phyloP scores from a whole-genome alignment of 2,329 filamentous ascomycete genomes.

The Clarireedia monteithiana region DNA sequence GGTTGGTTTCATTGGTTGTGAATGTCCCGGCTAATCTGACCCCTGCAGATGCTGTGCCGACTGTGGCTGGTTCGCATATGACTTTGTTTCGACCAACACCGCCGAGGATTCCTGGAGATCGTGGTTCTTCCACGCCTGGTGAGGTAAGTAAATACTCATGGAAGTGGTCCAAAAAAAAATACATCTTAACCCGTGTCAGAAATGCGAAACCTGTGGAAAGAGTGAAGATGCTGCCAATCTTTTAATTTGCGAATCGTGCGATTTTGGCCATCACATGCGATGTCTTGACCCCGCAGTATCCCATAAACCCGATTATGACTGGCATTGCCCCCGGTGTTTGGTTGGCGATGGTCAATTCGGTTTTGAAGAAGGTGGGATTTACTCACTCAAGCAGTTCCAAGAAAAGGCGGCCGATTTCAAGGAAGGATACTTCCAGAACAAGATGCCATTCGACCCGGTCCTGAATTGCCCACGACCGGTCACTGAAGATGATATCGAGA shows the following conservation, averaged over 20 bases:
- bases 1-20: constrained; percentile 19
- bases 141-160: constrained; percentile 42
- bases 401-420: constrained; percentile 95
- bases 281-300: constrained; percentile 85
- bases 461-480: constrained; percentile 74
- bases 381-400: constrained; percentile 92
- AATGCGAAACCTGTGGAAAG: constrained; percentile 81
- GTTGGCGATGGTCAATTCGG: constrained; percentile 96
- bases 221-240: constrained; percentile 65
- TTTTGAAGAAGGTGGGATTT: constrained; percentile 92
- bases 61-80: constrained; percentile 95
- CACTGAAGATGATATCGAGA: constrained; percentile 91
- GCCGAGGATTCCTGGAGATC: constrained; percentile 53
- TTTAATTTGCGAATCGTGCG: constrained; percentile 84
- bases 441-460: constrained; percentile 80
- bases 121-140: constrained; percentile 33
- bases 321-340: constrained; percentile 92
- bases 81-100: constrained; percentile 80
- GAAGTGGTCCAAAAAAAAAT: constrained; percentile 7
- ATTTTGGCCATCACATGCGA: constrained; percentile 76
- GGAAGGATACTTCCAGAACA: constrained; percentile 83
- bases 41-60: constrained; percentile 57
- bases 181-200: constrained; percentile 39
- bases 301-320: constrained; percentile 72
- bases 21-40: constrained; percentile 30